Evolutionary conservation across 2,329 filamentous ascomycete genomes (phyloP), one percentile per base, ranked within the genome.

Genomic region (Talaromyces sp.): DNA sequence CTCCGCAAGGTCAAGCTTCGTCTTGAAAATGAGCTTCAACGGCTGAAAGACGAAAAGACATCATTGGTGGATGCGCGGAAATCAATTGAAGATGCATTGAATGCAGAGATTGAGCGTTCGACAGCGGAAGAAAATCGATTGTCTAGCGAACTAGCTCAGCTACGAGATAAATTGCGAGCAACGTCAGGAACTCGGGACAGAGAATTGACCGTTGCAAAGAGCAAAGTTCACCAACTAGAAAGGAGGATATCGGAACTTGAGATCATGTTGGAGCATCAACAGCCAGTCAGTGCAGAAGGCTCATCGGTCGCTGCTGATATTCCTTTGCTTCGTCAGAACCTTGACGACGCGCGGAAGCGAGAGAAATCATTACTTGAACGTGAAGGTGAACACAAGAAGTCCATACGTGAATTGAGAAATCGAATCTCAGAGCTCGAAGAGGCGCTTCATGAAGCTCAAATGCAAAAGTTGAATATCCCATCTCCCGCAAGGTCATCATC

Each of bases 381-480:
- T n/a, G 88, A 89, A 66, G 75, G 80, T 9, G 72, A 81, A 6
- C 83, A 87, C 63, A 87, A 85, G 63, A 82, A 87, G 31, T 74
- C 77, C 1, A 78, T 87, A 59, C 85, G 86, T 60, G 76, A 78
- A 19, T 80, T 89, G 59, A 88, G 87, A 69, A 80, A 81, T 50
- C 82, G 86, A 58, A 80, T 90, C 51, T 77, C 81, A 2, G 84
- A 89, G 36, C 79, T 91, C 15, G 87, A 90, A 68, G 81, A 81
- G 40, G 83, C 87, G 59, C 77, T 87, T 4, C 85, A 89, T 63
- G 84, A 91, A 59, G 78, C 82, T 5, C 72, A 77, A 53, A 75
- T 78, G 59, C 75, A 74, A 22, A 78, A 85, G 40, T 80, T 80
- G 17, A 78, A 78, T 31, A 75, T 72, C 22, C 74, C 78, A 1